These are phyloP conservation scores for Cinnamomum micranthum DNA, from an alignment of 164 flowering plant genomes.

Conservation along the genomic window DNA sequence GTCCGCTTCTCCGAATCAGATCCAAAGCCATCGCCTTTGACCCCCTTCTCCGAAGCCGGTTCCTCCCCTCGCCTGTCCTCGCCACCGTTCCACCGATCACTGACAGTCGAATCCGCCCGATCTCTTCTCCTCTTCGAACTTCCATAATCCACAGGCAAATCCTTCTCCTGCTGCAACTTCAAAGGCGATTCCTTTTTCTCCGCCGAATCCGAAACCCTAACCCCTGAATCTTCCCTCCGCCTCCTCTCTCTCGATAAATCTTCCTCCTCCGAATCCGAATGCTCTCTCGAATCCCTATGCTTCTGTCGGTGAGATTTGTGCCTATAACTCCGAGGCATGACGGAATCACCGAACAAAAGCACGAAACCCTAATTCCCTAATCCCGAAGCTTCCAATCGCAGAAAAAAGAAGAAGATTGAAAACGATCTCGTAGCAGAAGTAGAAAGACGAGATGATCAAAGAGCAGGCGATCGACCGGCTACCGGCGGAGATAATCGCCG, in stretches of 20 bases:
- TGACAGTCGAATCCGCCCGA: slow-evolving; percentile 15
- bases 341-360: not conserved
- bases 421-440: too few species aligned
- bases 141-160: slow-evolving; percentile 8
- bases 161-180: slow-evolving; percentile 8
- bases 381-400: not conserved
- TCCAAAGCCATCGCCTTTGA: slow-evolving; percentile 20
- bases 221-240: slow-evolving; percentile 13
- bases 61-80: slow-evolving; percentile 20
- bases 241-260: slow-evolving; percentile 17
- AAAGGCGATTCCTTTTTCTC: slow-evolving; percentile 16
- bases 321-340: slow-evolving; percentile 64
- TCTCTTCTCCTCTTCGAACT: slow-evolving; percentile 27
- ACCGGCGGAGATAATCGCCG: not conserved
- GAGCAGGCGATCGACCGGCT: not conserved
- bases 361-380: slow-evolving; percentile 4
- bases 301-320: slow-evolving; percentile 58
- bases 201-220: slow-evolving; percentile 28
- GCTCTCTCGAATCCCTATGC: slow-evolving; percentile 38
- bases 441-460: not conserved
- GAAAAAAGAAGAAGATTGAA: not conserved
- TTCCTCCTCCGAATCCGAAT: slow-evolving; percentile 26
- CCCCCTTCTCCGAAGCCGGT: slow-evolving; percentile 12
- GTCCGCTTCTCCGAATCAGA: slow-evolving; percentile 24
- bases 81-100: slow-evolving; percentile 36